These are phyloP conservation scores for Posidonia oceanica DNA, from an alignment of 116 monocot genomes.

Conservation along the genomic window DNA sequence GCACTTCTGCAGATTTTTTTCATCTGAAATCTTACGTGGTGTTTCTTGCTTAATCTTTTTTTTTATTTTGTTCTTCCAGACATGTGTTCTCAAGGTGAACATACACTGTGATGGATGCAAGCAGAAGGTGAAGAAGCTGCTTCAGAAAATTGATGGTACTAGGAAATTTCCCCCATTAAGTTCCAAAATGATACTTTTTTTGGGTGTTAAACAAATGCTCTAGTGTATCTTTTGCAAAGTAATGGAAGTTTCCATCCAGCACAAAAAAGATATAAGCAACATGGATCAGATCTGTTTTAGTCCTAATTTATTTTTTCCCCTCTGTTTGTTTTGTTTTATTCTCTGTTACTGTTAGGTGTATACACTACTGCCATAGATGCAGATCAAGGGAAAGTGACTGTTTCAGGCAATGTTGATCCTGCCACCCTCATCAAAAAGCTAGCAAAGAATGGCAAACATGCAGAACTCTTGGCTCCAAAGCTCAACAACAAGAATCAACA, in stretches of 20 bases:
- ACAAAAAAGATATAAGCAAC: not conserved
- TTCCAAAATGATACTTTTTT: slow-evolving; percentile 1
- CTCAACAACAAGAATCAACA: not conserved
- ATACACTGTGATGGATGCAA: slow-evolving; percentile 40
- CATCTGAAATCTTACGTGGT: not conserved
- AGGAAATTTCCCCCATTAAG: not conserved
- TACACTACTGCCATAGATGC: slow-evolving; percentile 45
- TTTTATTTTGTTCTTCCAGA: slow-evolving; percentile 11
- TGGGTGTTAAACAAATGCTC: not conserved
- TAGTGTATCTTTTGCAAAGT: not conserved
- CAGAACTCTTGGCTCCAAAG: slow-evolving; percentile 33
- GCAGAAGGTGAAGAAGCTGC: slow-evolving; percentile 35
- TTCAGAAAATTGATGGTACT: slow-evolving; percentile 32
- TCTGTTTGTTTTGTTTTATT: not conserved
- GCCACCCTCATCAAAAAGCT: slow-evolving; percentile 46
- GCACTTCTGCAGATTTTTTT: not conserved
- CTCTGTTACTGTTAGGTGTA: slow-evolving; percentile 30
- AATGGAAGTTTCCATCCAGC: slow-evolving; percentile 4
- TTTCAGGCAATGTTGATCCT: slow-evolving; percentile 35
- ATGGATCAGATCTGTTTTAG: not conserved
- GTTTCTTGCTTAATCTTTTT: not conserved
- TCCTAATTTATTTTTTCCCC: not conserved
- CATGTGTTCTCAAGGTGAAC: slow-evolving; percentile 31
- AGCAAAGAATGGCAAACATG: slow-evolving; percentile 56
- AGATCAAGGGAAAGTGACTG: slow-evolving; percentile 47